Evolutionary conservation across 2,329 filamentous ascomycete species (phyloP).

Genomic region (Fusarium beomiforme): DNA sequence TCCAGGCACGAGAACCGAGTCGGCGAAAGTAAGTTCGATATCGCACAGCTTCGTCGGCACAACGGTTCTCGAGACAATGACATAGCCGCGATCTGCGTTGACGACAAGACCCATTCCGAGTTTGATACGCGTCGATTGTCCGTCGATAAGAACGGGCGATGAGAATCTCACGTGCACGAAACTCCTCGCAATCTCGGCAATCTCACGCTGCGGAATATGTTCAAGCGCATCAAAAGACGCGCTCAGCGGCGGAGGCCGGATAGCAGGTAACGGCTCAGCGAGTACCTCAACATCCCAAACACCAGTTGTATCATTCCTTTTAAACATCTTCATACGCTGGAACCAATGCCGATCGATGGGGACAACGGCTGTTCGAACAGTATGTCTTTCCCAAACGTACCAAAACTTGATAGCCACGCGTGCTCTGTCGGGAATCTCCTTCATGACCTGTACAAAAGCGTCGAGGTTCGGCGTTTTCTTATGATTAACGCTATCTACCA

Average conservation of each 20-base stretch:
- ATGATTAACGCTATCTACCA: constrained; percentile 82
- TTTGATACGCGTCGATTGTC: constrained; percentile 69
- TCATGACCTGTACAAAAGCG: constrained; percentile 64
- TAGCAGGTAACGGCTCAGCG: constrained; percentile 79
- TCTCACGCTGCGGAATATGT: constrained; percentile 85
- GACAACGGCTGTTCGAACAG: constrained; percentile 89
- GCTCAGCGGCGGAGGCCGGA: constrained; percentile 75
- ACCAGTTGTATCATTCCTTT: constrained; percentile 88
- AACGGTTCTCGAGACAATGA: constrained; percentile 91
- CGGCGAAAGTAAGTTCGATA: constrained; percentile 95
- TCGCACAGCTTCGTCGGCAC: constrained; percentile 97
- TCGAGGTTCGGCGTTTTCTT: constrained; percentile 76
- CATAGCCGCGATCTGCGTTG: constrained; percentile 92
- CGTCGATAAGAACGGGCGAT: constrained; percentile 95
- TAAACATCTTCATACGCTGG: constrained; percentile 89
- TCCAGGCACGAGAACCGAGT: constrained; percentile 92
- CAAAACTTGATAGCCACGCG: constrained; percentile 18
- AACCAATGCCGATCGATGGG: constrained; percentile 96
- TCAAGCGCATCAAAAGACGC: constrained; percentile 93
- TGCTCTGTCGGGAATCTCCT: constrained; percentile 16
- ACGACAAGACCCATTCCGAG: constrained; percentile 96
- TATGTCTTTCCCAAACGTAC: constrained; percentile 63
- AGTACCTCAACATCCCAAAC: constrained; percentile 94
- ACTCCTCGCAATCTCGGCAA: constrained; percentile 89
- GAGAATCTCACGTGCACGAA: constrained; percentile 93